phyloP scores from a whole-genome alignment of 2,329 filamentous ascomycete species.

The Claviceps spartinae region DNA sequence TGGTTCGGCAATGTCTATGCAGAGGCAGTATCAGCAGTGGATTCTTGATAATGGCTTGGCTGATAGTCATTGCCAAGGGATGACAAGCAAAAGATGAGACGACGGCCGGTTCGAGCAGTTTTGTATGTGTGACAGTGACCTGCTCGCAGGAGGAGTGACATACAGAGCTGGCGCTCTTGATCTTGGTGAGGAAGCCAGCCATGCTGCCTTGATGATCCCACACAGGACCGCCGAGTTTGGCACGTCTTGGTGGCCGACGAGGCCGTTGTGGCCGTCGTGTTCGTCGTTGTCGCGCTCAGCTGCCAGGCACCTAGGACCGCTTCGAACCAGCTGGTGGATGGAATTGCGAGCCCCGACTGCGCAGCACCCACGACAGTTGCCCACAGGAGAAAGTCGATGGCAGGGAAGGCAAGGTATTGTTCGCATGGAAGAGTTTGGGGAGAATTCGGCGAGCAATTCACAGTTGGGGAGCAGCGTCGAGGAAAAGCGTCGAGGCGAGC shows the following conservation, averaged over 20 bases:
- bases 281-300: background rate
- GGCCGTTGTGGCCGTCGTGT: background rate
- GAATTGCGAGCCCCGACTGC: slow-evolving; percentile 20
- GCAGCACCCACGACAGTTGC: slow-evolving; percentile 20
- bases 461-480: no score
- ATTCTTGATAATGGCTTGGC: slow-evolving; percentile 8
- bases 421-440: background rate
- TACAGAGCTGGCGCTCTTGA: slow-evolving; percentile 42
- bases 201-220: slow-evolving; percentile 21
- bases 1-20: slow-evolving; percentile 29
- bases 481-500: background rate
- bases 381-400: slow-evolving; percentile 17
- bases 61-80: background rate
- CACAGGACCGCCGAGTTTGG: background rate
- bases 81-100: background rate
- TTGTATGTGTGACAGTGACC: background rate
- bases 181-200: slow-evolving; percentile 46
- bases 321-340: slow-evolving; percentile 8
- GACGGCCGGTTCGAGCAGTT: background rate
- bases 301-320: slow-evolving; percentile 1
- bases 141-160: slow-evolving; percentile 17
- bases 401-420: slow-evolving; percentile 9
- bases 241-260: background rate
- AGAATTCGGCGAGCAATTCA: background rate
- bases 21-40: slow-evolving; percentile 17